Evolutionary conservation across 345 rosid genomes (phyloP).

Genomic region (Mangifera indica): DNA sequence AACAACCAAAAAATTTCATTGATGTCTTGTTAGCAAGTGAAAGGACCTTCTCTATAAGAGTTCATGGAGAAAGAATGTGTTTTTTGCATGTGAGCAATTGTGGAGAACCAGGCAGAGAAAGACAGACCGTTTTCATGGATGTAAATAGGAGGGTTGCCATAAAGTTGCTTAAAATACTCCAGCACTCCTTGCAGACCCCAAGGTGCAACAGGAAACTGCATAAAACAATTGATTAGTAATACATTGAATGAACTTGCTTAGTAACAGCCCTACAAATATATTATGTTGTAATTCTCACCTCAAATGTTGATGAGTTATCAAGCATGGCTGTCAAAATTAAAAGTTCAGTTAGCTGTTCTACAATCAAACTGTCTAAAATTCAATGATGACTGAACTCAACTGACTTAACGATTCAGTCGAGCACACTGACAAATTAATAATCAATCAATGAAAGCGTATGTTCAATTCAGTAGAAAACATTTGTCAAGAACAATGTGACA

Average conservation of each 20-base stretch:
- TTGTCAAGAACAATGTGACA: not conserved
- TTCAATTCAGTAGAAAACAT: not conserved
- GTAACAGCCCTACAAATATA: not conserved
- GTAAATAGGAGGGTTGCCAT: slow-evolving; percentile 45
- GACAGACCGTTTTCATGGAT: slow-evolving; percentile 50
- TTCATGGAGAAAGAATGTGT: not conserved
- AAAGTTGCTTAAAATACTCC: slow-evolving; percentile 36
- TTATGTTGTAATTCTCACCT: slow-evolving; percentile 7
- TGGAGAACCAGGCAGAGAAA: slow-evolving; percentile 11
- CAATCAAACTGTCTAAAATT: not conserved
- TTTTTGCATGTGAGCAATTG: not conserved
- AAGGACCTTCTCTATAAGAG: not conserved
- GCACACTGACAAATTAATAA: not conserved
- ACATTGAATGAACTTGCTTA: not conserved
- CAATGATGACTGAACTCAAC: not conserved
- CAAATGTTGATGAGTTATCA: slow-evolving; percentile 1
- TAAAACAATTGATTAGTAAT: slow-evolving; percentile 20
- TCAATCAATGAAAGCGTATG: not conserved
- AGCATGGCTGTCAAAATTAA: slow-evolving; percentile 18
- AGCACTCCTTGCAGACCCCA: slow-evolving; percentile 32
- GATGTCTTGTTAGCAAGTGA: not conserved
- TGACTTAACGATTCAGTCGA: not conserved
- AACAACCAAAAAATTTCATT: not conserved
- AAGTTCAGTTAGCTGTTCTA: not conserved
- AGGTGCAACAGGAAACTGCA: slow-evolving; percentile 36